phyloP scores from a whole-genome alignment of 2,329 filamentous ascomycete genomes.

The Mycosphaerella arachidis region DNA sequence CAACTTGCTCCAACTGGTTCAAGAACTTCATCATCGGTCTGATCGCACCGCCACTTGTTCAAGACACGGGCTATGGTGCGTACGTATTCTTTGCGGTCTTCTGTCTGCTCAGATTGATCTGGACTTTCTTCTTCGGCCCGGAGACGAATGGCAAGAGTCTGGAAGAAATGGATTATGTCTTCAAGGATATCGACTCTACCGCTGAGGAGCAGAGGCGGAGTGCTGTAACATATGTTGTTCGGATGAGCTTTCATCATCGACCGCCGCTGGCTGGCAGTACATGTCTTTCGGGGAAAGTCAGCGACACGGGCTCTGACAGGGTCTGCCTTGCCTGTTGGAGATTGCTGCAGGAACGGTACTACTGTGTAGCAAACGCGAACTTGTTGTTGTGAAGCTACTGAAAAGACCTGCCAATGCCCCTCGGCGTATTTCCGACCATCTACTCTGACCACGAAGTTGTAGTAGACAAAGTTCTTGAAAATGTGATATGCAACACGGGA shows the following conservation, averaged over 20 bases:
- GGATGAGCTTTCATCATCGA: neutral
- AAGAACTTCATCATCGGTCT: slow-evolving; percentile 56
- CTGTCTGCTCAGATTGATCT: slow-evolving; percentile 47
- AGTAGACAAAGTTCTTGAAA: no score
- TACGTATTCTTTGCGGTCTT: slow-evolving; percentile 60
- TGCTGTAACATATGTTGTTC: neutral
- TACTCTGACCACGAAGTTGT: no score
- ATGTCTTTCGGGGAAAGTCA: neutral
- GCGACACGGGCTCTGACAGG: neutral
- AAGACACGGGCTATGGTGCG: slow-evolving; percentile 53
- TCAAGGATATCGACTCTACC: slow-evolving; percentile 24
- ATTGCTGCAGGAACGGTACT: neutral
- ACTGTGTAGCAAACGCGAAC: no score
- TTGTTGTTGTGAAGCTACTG: no score
- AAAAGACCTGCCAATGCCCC: no score
- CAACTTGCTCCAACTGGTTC: slow-evolving; percentile 45
- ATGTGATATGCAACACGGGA: neutral
- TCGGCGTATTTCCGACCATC: no score
- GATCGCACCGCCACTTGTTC: slow-evolving; percentile 30
- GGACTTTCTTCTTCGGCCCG: slow-evolving; percentile 52
- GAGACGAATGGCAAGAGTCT: slow-evolving; percentile 50
- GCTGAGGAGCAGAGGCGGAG: slow-evolving; percentile 25
- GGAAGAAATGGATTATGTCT: slow-evolving; percentile 29
- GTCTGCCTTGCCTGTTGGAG: neutral
- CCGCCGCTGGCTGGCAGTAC: neutral